Percentiles rank a stretch among this genome's conserved stretches.
Conservation (phyloP, 2,329 filamentous ascomycete genomes). For the Fusarium sarcochroum region DNA sequence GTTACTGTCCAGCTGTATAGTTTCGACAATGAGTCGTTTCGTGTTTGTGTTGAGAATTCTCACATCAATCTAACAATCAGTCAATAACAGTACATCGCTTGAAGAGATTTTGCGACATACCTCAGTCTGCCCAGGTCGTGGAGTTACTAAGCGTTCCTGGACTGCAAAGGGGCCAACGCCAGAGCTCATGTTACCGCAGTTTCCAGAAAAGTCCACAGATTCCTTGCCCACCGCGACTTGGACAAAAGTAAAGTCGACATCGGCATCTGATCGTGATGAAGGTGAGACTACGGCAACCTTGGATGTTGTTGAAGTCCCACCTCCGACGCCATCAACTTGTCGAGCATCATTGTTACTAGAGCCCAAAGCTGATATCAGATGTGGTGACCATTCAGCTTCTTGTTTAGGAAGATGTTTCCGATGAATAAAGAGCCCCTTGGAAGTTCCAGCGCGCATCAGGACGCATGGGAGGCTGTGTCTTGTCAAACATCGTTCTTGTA, state of each 20-base stretch:
- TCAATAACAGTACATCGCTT: no score
- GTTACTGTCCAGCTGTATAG: constrained; percentile 63
- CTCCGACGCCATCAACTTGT: constrained; percentile 74
- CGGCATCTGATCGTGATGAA: constrained; percentile 57
- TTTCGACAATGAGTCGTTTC: constrained; percentile 66
- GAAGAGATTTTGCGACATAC: constrained; percentile 29
- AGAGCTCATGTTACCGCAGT: constrained; percentile 75
- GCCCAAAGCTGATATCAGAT: constrained; percentile 69
- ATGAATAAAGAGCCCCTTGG: constrained; percentile 72
- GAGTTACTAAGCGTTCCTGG: constrained; percentile 60
- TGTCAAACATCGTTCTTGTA: constrained; percentile 1
- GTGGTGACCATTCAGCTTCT: constrained; percentile 61
- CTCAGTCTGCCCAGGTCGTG: constrained; percentile 45
- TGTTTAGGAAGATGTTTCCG: constrained; percentile 64
- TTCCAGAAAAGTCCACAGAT: constrained; percentile 70
- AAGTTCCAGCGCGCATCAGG: constrained; percentile 75
- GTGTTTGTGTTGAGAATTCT: constrained; percentile 76
- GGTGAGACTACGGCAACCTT: constrained; percentile 71
- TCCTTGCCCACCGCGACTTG: constrained; percentile 70
- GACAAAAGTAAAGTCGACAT: constrained; percentile 75
- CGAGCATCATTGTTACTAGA: constrained; percentile 64
- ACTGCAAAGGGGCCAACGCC: constrained; percentile 72
- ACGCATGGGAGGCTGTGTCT: constrained; percentile 60
- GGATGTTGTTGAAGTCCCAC: constrained; percentile 71
- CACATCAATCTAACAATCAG: constrained; percentile 46